Base-by-base conservation (phyloP, 2,329 filamentous ascomycete species). In the Aspergillus calidoustus region DNA sequence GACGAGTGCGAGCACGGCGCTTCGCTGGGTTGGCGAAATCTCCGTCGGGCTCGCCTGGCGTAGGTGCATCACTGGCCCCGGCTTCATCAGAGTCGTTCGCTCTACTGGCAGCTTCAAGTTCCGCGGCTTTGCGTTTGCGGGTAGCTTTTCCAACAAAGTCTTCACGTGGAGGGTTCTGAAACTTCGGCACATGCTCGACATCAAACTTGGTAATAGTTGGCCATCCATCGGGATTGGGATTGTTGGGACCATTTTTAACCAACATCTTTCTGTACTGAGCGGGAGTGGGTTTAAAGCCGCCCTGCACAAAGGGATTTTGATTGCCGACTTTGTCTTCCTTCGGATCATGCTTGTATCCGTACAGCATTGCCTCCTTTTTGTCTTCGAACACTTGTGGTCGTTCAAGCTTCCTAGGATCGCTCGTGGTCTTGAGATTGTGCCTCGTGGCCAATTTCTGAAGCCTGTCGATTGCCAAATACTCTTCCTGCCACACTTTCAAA, bases 291-390 rank as follows among this genome's bases (percentile, higher is more conserved):
- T 76, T 76, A 66, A 81, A 81, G 9, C 79, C 79, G 50, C 79
- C 79, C 66, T 88, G 86, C 1, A 78, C 72, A 61, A 86, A 86
- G 0, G 86, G 84, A 68, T 88, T 83, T 65, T 87, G 86, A 57
- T 75, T 77, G n/a, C 82, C 81, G 43, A 76, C 72, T 57, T 78
- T 77, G 41, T 70, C 66, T 41, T 75, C 73, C 66, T 83, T 83
- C 0, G 82, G 73, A 63, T 86, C 84, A 69, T 85, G 85, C 38
- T 79, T 80, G 71, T 87, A 88, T 59, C 84, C 84, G 69, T 88
- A 89, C 0, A 89, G 74, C 60, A 83, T 82, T 1, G 86, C 82
- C 74, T 88, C 86, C 66, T 87, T 87, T 72, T 83, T 83, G 66
- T 86, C 86, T 68, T 87, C 85, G 63, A 81, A 87, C 3, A 85